A percentile compares a stretch with the other conserved stretches of the same genome.
Conservation (phyloP, 768 basidiomycete genomes). For the Cubamyces sp. region DNA sequence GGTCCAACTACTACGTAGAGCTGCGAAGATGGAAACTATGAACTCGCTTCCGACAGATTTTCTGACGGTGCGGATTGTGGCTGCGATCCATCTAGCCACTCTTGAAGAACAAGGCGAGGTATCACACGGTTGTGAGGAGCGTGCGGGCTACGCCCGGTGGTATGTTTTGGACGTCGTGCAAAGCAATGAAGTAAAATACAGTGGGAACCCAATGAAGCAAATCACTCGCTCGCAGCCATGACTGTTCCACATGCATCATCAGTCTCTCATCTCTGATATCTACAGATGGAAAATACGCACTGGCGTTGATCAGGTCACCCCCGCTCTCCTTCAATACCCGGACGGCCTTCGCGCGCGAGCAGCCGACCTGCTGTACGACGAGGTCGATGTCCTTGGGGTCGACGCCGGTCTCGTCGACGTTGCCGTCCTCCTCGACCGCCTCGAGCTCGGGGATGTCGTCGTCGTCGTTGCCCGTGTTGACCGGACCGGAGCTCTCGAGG, state of each 20-base stretch:
- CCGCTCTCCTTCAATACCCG: conserved; percentile 88
- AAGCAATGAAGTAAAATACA: conserved; percentile 34
- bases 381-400: conserved; percentile 95
- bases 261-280: conserved; percentile 11
- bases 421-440: conserved; percentile 78
- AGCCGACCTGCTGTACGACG: conserved; percentile 89
- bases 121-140: not conserved
- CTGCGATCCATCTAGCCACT: not conserved
- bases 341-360: conserved; percentile 91
- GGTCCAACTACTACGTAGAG: conserved; percentile 88
- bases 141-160: conserved; percentile 13
- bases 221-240: conserved; percentile 89
- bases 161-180: conserved; percentile 19
- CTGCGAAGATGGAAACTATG: conserved; percentile 60
- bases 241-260: conserved; percentile 48
- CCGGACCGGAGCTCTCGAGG: conserved; percentile 55
- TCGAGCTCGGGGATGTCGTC: conserved; percentile 87
- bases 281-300: conserved; percentile 54
- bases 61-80: not conserved
- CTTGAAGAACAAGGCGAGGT: not conserved
- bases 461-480: conserved; percentile 62
- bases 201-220: conserved; percentile 36
- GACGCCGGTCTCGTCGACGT: conserved; percentile 84
- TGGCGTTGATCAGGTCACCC: conserved; percentile 96
- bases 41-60: conserved; percentile 8